Evolutionary conservation across 495 filamentous ascomycete genomes (phyloP).

Genomic region (Daldinia vernicosa): DNA sequence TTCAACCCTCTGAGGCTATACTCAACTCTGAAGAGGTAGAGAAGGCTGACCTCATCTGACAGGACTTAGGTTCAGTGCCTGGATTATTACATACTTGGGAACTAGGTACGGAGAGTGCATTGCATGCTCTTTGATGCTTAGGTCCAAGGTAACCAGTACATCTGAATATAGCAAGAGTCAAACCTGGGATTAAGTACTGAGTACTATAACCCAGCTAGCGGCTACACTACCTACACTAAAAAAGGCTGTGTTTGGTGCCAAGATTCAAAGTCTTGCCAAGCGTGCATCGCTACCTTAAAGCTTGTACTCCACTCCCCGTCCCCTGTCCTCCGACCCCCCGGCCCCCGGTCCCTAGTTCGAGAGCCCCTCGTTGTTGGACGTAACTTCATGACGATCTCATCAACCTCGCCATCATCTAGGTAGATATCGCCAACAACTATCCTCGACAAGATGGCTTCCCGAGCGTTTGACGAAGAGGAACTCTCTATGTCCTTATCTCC

Average conservation of each 20-base stretch:
- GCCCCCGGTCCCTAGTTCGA: slow-evolving; percentile 30
- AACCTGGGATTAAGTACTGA: background rate
- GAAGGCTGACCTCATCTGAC: slow-evolving; percentile 21
- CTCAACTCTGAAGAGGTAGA: background rate
- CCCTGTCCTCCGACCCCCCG: slow-evolving; percentile 18
- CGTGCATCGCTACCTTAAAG: slow-evolving; percentile 12
- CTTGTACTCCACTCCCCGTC: slow-evolving; percentile 19
- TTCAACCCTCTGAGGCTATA: slow-evolving; percentile 11
- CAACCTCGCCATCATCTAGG: slow-evolving; percentile 34
- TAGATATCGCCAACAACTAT: background rate
- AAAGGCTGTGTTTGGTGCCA: slow-evolving; percentile 16
- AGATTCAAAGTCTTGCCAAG: slow-evolving; percentile 27
- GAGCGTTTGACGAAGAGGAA: slow-evolving; percentile 83
- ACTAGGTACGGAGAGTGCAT: background rate
- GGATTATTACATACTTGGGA: slow-evolving; percentile 11
- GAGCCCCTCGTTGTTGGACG: slow-evolving; percentile 40
- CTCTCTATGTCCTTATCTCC: slow-evolving; percentile 84
- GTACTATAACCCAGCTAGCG: slow-evolving; percentile 5
- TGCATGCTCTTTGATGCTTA: slow-evolving; percentile 5
- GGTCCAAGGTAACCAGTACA: background rate
- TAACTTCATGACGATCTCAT: slow-evolving; percentile 41
- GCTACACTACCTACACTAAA: slow-evolving; percentile 17
- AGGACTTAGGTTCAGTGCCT: slow-evolving; percentile 25
- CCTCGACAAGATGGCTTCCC: slow-evolving; percentile 60
- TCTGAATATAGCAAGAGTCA: background rate